These are phyloP conservation scores for Nelumbo lutea DNA, from an alignment of 164 flowering plant genomes.

Conservation along the genomic window DNA sequence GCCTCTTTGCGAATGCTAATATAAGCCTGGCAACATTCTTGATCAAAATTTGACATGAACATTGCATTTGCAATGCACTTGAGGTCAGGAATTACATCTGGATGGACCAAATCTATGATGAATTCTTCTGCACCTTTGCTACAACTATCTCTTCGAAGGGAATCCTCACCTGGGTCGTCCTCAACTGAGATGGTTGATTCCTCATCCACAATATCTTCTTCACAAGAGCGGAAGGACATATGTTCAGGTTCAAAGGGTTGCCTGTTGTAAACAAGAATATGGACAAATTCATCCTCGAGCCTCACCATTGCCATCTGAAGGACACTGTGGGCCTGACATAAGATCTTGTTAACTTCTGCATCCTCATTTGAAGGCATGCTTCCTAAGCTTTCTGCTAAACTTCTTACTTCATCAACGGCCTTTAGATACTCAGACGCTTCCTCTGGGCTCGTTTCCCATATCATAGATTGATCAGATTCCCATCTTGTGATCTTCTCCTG, in stretches of 20 bases:
- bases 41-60: slow-evolving; percentile 34
- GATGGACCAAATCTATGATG: slow-evolving; percentile 29
- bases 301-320: slow-evolving; percentile 43
- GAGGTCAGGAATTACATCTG: slow-evolving; percentile 28
- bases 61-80: slow-evolving; percentile 35
- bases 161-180: slow-evolving; percentile 19
- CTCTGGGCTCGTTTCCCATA: slow-evolving; percentile 32
- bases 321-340: slow-evolving; percentile 19
- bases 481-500: slow-evolving; percentile 26
- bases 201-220: slow-evolving; percentile 17
- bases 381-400: slow-evolving; percentile 10
- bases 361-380: slow-evolving; percentile 6
- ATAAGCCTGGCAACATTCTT: slow-evolving; percentile 35
- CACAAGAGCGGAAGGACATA: slow-evolving; percentile 16
- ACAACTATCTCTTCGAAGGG: slow-evolving; percentile 10
- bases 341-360: slow-evolving; percentile 15
- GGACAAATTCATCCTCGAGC: slow-evolving; percentile 36
- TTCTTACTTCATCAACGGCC: slow-evolving; percentile 29
- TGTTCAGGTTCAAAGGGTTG: slow-evolving; percentile 22
- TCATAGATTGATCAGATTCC: slow-evolving; percentile 29
- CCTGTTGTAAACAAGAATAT: slow-evolving; percentile 32
- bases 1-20: slow-evolving; percentile 24
- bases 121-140: slow-evolving; percentile 12
- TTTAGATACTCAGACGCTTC: slow-evolving; percentile 27
- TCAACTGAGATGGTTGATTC: slow-evolving; percentile 27